Conservation (phyloP, 1,284 basidiomycete species). For the Austroboletus novae-zelandiae region DNA sequence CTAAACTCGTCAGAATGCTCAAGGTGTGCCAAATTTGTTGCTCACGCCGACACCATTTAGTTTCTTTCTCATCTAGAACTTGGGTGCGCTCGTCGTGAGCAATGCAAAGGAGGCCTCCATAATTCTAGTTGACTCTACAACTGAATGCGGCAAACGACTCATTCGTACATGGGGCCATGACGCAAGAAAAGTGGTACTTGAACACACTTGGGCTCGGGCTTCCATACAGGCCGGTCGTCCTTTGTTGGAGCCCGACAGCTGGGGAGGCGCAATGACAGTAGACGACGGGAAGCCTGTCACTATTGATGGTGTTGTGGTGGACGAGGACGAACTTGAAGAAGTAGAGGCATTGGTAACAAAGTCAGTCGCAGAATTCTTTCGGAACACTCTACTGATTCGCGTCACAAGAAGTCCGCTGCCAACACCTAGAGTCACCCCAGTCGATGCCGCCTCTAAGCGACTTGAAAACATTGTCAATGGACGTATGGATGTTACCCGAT, state of each 20-base stretch:
- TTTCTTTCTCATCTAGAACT: conserved; percentile 36
- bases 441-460: conserved; percentile 28
- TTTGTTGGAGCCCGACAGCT: conserved; percentile 47
- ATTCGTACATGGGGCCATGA: conserved; percentile 56
- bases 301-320: conserved; percentile 31
- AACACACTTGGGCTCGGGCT: conserved; percentile 43
- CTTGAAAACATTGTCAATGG: conserved; percentile 1
- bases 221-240: conserved; percentile 41
- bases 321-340: conserved; percentile 36
- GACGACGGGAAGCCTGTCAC: conserved; percentile 45
- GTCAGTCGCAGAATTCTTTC: conserved; percentile 25
- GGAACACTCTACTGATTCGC: conserved; percentile 19
- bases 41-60: not conserved
- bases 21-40: conserved; percentile 37
- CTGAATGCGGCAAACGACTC: conserved; percentile 49
- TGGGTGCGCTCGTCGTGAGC: conserved; percentile 49
- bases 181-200: conserved; percentile 45
- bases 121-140: conserved; percentile 54
- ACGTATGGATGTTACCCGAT: not conserved
- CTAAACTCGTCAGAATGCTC: conserved; percentile 49
- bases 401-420: conserved; percentile 50
- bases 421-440: conserved; percentile 58
- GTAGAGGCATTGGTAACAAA: conserved; percentile 37
- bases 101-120: conserved; percentile 49
- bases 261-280: conserved; percentile 49